Evolutionary conservation across 208 protist genomes (phyloP).

Genomic region (Eutreptiella sp.): DNA sequence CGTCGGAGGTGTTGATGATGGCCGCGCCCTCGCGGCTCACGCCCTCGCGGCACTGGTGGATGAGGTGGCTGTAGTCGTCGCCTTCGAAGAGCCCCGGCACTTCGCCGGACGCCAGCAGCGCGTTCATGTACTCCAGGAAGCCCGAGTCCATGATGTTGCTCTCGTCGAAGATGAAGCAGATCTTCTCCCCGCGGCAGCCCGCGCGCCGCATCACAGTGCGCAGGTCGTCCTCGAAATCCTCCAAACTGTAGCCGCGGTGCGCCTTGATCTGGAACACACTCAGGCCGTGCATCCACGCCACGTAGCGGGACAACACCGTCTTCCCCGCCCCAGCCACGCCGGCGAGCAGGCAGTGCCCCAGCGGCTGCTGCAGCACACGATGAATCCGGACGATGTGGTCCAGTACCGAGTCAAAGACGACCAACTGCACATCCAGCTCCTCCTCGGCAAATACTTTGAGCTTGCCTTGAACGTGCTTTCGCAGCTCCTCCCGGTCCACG

Average conservation of each 20-base stretch:
- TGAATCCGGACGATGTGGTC: constrained; percentile 98
- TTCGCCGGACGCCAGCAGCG: constrained; percentile 94
- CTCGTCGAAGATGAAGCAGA: constrained; percentile 99
- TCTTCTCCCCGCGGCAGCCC: constrained; percentile 91
- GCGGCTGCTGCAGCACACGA: constrained; percentile 93
- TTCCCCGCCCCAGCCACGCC: constrained; percentile 96
- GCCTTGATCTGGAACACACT: constrained; percentile 93
- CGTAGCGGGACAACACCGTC: constrained; percentile 93
- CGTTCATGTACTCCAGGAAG: constrained; percentile 99
- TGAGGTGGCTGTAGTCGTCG: constrained; percentile 89
- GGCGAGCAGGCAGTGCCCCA: constrained; percentile 93
- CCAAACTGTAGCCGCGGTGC: constrained; percentile 87
- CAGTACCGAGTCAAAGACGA: constrained; percentile 96
- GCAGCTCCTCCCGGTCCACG: constrained; percentile 74
- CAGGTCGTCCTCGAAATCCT: constrained; percentile 97
- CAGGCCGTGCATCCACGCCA: constrained; percentile 95
- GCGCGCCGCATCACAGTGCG: constrained; percentile 85
- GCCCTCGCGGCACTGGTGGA: constrained; percentile 70
- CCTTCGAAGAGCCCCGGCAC: constrained; percentile 98
- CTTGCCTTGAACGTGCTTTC: constrained; percentile 74
- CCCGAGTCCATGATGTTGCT: constrained; percentile 94
- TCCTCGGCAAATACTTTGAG: constrained; percentile 93
- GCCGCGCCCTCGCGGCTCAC: constrained; percentile 33
- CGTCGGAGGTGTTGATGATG: constrained; percentile 57
- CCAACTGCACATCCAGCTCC: constrained; percentile 92